Conservation (phyloP, 2,329 filamentous ascomycete genomes). For the Diaporthe longicolla region DNA sequence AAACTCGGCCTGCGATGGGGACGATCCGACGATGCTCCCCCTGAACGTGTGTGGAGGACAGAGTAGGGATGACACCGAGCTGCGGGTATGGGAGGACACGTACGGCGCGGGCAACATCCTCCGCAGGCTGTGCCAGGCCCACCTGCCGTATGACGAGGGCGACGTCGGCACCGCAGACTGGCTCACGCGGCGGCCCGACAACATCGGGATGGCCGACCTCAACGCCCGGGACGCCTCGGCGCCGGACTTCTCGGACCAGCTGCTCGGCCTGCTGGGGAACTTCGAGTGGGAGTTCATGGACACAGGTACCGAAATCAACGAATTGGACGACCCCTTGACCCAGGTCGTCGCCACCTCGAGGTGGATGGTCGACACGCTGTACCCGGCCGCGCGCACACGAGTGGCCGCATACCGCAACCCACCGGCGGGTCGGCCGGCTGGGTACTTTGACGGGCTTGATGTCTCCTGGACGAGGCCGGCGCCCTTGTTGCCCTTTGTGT, state of each 20-base stretch:
- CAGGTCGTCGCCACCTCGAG: neutral
- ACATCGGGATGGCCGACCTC: neutral
- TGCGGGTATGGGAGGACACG: slow-evolving; percentile 6
- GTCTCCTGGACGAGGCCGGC: slow-evolving; percentile 24
- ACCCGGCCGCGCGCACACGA: neutral
- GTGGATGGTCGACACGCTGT: slow-evolving; percentile 17
- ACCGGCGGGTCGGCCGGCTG: neutral
- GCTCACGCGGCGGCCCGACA: neutral
- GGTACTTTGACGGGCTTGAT: slow-evolving; percentile 18
- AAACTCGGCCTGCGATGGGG: neutral
- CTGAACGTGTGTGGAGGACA: neutral
- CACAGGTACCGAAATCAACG: neutral
- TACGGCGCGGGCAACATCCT: neutral
- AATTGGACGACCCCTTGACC: neutral
- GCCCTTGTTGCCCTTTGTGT: neutral
- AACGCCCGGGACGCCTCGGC: neutral
- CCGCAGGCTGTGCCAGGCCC: slow-evolving; percentile 7
- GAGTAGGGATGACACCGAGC: neutral
- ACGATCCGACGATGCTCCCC: neutral
- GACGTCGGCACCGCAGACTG: neutral
- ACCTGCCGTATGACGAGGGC: neutral
- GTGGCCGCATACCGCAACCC: slow-evolving; percentile 16
- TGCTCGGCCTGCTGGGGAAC: neutral
- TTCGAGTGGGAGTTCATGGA: slow-evolving; percentile 10
- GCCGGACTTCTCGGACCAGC: neutral